A percentile compares a stretch with the other conserved stretches of the same genome.
phyloP scores from a whole-genome alignment of 768 basidiomycete species.

The Chalciporus pseudorubinellus region DNA sequence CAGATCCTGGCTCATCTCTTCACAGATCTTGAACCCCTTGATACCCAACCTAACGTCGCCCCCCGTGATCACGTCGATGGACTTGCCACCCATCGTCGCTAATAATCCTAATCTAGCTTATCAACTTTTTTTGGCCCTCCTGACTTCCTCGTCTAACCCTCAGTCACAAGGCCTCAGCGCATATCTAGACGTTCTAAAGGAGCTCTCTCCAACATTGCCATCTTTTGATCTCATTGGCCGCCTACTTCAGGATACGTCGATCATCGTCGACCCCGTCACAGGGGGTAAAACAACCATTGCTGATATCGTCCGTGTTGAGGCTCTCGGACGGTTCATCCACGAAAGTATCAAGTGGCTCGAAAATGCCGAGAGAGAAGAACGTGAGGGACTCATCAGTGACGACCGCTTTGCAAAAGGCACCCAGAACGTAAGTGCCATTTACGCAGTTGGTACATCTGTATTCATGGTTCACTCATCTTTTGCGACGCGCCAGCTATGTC shows the following conservation, averaged over 20 bases:
- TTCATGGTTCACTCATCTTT: not conserved
- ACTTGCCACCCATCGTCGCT: constrained; percentile 63
- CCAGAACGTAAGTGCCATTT: constrained; percentile 53
- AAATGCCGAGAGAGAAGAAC: constrained; percentile 64
- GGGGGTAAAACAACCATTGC: constrained; percentile 58
- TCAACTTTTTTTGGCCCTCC: constrained; percentile 58
- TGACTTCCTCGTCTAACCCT: constrained; percentile 38
- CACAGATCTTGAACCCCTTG: constrained; percentile 52
- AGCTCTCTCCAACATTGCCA: constrained; percentile 67
- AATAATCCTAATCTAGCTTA: constrained; percentile 70
- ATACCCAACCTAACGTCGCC: constrained; percentile 43
- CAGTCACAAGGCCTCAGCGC: constrained; percentile 38
- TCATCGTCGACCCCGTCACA: constrained; percentile 38
- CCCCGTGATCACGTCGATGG: constrained; percentile 61
- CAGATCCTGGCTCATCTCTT: not conserved
- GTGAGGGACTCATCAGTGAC: constrained; percentile 65
- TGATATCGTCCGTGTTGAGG: constrained; percentile 61
- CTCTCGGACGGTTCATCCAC: constrained; percentile 69
- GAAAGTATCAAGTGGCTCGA: constrained; percentile 71
- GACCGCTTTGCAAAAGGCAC: constrained; percentile 72
- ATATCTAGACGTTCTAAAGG: constrained; percentile 62
- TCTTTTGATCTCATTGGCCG: constrained; percentile 74
- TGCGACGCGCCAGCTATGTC: constrained; percentile 53
- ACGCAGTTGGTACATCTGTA: not conserved
- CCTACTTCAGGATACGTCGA: constrained; percentile 60